Evolutionary conservation across 768 basidiomycete genomes (phyloP), one percentile per base, ranked within the genome.

Genomic region (Tulasnella sp.): DNA sequence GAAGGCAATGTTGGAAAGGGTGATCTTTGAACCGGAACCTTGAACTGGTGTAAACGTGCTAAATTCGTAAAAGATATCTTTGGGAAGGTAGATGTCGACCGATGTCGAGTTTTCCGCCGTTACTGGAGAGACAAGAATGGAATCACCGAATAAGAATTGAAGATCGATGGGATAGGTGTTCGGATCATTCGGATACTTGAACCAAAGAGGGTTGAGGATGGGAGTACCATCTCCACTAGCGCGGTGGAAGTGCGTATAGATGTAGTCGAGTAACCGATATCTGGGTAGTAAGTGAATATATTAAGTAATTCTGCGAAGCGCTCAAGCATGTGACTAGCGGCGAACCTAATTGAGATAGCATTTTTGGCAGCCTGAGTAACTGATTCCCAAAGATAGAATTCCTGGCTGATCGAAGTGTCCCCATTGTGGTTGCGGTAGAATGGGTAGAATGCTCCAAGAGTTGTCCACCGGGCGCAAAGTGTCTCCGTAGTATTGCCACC

Each of bases 371-470:
- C 78, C 53, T 70, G 62, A 1, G 79, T 69, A 19, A 76, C 75
- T 10, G 63, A 64, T 0, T 72, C 67, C 79, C 79, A 83, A 24
- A 71, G 65, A 59, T 81, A 83, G 62, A 81, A 82, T 57, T 83
- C 81, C 62, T 83, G 81, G 47, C 70, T 45, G 46, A 67, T 75
- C 0, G 70, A 65, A 1, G 62, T 69, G 56, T 77, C 74, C 1
- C 54, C 55, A 51, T 81, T 79, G 58, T 81, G 78, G 59, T 86
- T 82, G 7, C 84, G 69, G 77, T 78, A 83, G 69, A 86, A 86
- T 0, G 83, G 82, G 62, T 78, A 77, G 64, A 85, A 86, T 0
- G 79, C 83, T 1, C 81, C 80, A 2, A 86, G 68, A 68, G 72
- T 80, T 12, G 79, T 82, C 83, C 85, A 86, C 32, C 85, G 68